These are phyloP conservation scores for Hypoxylon fuscum DNA, from an alignment of 495 filamentous ascomycete genomes.

Conservation along the genomic window DNA sequence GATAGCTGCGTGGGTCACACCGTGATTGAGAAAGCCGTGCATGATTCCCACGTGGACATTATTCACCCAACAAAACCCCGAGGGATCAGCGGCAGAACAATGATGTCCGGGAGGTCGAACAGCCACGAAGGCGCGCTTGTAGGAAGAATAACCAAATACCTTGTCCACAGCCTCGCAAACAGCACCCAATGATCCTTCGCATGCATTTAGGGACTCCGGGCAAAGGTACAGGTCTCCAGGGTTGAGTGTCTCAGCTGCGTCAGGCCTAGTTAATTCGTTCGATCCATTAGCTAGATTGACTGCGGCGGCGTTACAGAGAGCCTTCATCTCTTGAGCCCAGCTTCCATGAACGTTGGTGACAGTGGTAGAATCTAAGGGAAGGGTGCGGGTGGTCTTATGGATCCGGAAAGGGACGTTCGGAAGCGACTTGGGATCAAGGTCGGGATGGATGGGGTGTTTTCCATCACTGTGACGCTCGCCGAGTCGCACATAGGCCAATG, in stretches of 20 bases:
- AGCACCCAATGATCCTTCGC: slow-evolving; percentile 88
- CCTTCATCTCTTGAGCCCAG: slow-evolving; percentile 91
- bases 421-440: slow-evolving; percentile 57
- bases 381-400: slow-evolving; percentile 70
- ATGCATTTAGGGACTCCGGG: slow-evolving; percentile 80
- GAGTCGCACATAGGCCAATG: slow-evolving; percentile 87
- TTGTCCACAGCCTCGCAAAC: slow-evolving; percentile 91
- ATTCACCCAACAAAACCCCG: slow-evolving; percentile 98
- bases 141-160: slow-evolving; percentile 70
- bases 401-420: slow-evolving; percentile 82
- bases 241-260: slow-evolving; percentile 55
- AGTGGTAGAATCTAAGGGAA: slow-evolving; percentile 71
- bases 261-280: slow-evolving; percentile 77
- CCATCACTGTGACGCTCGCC: slow-evolving; percentile 82
- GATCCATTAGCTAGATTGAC: slow-evolving; percentile 72
- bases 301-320: slow-evolving; percentile 83
- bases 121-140: slow-evolving; percentile 79
- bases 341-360: slow-evolving; percentile 85
- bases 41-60: slow-evolving; percentile 98
- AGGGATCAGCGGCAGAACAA: slow-evolving; percentile 85
- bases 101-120: slow-evolving; percentile 93
- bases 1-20: slow-evolving; percentile 92
- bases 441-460: slow-evolving; percentile 66
- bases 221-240: slow-evolving; percentile 83
- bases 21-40: slow-evolving; percentile 81